A percentile compares a stretch with the other conserved stretches of the same genome.
Evolutionary conservation across 1,139 yeast genomes (phyloP).

Genomic region (Yamadazyma diddensiae): DNA sequence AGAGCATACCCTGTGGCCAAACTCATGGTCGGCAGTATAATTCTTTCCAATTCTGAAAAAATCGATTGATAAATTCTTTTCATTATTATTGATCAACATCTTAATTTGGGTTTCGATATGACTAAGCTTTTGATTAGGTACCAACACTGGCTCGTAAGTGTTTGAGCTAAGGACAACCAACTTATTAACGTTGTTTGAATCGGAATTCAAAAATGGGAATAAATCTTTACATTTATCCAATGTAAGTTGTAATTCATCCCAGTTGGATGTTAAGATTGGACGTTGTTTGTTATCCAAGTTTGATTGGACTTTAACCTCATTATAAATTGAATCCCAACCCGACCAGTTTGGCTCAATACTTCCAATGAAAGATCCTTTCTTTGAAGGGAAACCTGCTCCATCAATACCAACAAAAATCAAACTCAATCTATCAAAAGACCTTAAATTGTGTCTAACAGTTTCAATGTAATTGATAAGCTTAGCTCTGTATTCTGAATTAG

Average conservation of each 20-base stretch:
- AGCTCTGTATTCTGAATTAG: slow-evolving; percentile 32
- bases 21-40: slow-evolving; percentile 18
- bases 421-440: slow-evolving; percentile 50
- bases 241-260: slow-evolving; percentile 23
- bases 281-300: slow-evolving; percentile 15
- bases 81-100: slow-evolving; percentile 11
- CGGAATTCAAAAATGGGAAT: slow-evolving; percentile 25
- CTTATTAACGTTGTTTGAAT: slow-evolving; percentile 22
- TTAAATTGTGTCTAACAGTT: slow-evolving; percentile 26
- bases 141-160: slow-evolving; percentile 11
- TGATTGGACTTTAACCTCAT: slow-evolving; percentile 35
- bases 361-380: slow-evolving; percentile 53
- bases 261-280: slow-evolving; percentile 18
- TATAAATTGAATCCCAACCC: slow-evolving; percentile 52
- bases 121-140: slow-evolving; percentile 5
- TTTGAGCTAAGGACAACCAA: slow-evolving; percentile 25
- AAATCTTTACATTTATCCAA: slow-evolving; percentile 32
- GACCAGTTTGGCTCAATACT: slow-evolving; percentile 51
- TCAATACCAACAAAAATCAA: slow-evolving; percentile 52
- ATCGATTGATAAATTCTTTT: slow-evolving; percentile 22
- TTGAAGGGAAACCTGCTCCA: slow-evolving; percentile 29
- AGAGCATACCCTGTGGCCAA: slow-evolving; percentile 15
- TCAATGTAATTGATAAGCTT: slow-evolving; percentile 26
- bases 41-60: slow-evolving; percentile 23
- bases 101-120: slow-evolving; percentile 12